Percentiles rank a stretch among this genome's conserved stretches.
Evolutionary conservation across 495 filamentous ascomycete genomes (phyloP).

Genomic region (Aspergillus avenaceus): DNA sequence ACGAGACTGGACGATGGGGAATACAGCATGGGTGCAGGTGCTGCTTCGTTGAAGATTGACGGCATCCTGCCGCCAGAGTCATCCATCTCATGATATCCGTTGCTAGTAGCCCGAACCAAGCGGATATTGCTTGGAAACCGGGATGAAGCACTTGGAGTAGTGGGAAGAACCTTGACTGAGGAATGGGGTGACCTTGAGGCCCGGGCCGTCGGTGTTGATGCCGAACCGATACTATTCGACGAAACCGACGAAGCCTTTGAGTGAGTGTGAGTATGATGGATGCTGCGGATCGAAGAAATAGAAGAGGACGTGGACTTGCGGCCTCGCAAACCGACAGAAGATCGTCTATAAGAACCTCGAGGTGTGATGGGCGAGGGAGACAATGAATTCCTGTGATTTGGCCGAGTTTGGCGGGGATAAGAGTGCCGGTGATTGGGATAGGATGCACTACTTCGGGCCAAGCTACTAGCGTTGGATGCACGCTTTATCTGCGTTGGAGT

Average conservation of each 20-base stretch:
- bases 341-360: constrained; percentile 73
- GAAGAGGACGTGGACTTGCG: constrained; percentile 96
- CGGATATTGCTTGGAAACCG: constrained; percentile 84
- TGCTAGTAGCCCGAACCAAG: constrained; percentile 60
- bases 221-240: constrained; percentile 69
- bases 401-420: constrained; percentile 46
- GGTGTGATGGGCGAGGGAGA: constrained; percentile 90
- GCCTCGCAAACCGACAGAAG: constrained; percentile 73
- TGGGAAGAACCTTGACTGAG: constrained; percentile 90
- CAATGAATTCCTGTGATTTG: constrained; percentile 71
- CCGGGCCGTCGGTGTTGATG: constrained; percentile 62
- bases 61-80: constrained; percentile 25
- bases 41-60: constrained; percentile 36
- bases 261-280: constrained; percentile 81
- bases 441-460: constrained; percentile 44
- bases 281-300: constrained; percentile 85
- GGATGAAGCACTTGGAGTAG: constrained; percentile 72
- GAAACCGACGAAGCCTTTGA: constrained; percentile 94
- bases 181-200: constrained; percentile 72
- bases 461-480: constrained; percentile 41
- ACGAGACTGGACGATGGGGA: constrained; percentile 63
- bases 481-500: constrained; percentile 44
- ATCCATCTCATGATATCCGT: constrained; percentile 25
- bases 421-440: constrained; percentile 45
- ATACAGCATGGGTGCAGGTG: constrained; percentile 35